phyloP scores from a whole-genome alignment of 2,329 filamentous ascomycete species.

The Atkinsonella texensis region DNA sequence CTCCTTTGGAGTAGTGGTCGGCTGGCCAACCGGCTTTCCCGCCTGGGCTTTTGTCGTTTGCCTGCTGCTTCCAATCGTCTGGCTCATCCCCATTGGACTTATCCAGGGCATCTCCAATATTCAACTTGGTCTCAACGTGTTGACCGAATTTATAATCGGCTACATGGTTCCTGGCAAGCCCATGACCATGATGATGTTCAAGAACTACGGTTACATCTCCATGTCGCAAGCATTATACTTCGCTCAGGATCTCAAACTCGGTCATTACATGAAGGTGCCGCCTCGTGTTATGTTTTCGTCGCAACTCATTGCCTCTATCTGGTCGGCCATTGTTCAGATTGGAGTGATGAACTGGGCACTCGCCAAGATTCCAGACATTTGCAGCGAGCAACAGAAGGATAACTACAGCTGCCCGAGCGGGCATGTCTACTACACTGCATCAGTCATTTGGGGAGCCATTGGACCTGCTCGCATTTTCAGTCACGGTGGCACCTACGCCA shows the following conservation, averaged over 20 bases:
- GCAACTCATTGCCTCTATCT: slow-evolving; percentile 46
- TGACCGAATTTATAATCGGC: slow-evolving; percentile 62
- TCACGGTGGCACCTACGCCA: slow-evolving; percentile 46
- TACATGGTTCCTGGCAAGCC: slow-evolving; percentile 62
- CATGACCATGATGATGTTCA: slow-evolving; percentile 68
- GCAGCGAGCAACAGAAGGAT: slow-evolving; percentile 38
- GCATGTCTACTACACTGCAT: slow-evolving; percentile 53
- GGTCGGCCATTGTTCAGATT: slow-evolving; percentile 51
- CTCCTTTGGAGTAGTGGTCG: slow-evolving; percentile 41
- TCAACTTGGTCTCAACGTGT: slow-evolving; percentile 55
- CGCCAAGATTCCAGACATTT: slow-evolving; percentile 50
- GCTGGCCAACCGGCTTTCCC: slow-evolving; percentile 45
- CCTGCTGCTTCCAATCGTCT: slow-evolving; percentile 43
- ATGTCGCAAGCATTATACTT: slow-evolving; percentile 57
- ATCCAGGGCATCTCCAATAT: slow-evolving; percentile 50
- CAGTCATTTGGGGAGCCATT: slow-evolving; percentile 62
- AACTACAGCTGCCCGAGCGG: slow-evolving; percentile 45
- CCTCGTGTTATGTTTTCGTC: slow-evolving; percentile 50
- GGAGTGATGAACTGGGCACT: slow-evolving; percentile 55
- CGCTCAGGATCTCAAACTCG: slow-evolving; percentile 53
- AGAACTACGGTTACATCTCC: slow-evolving; percentile 59
- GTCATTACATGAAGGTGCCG: slow-evolving; percentile 56
- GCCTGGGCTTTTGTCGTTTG: slow-evolving; percentile 46
- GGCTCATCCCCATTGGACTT: slow-evolving; percentile 49
- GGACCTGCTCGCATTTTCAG: slow-evolving; percentile 60